Conservation (phyloP, 441 rosid species). For the Lepidium campestre region DNA sequence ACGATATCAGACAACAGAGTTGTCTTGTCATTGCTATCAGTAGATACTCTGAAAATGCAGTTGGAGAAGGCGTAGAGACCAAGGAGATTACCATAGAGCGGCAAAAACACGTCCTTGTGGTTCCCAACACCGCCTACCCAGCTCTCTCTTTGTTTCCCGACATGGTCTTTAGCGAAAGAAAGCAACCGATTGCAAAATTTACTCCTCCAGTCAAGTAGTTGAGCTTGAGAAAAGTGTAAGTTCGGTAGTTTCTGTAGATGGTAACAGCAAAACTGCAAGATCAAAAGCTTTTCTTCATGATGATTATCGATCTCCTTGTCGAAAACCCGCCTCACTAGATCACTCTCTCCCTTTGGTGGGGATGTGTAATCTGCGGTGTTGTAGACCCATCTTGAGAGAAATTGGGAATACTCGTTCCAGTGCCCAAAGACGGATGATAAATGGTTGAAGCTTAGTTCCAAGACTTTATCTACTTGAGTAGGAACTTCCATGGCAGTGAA, state of each 20-base stretch:
- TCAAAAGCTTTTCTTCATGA: slow-evolving; percentile 87
- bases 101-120: slow-evolving; percentile 89
- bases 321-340: slow-evolving; percentile 82
- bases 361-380: slow-evolving; percentile 44
- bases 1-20: slow-evolving; percentile 35
- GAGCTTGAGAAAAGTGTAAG: slow-evolving; percentile 24
- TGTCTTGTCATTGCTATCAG: slow-evolving; percentile 20
- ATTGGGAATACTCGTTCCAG: slow-evolving; percentile 64
- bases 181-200: slow-evolving; percentile 50
- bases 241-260: slow-evolving; percentile 51
- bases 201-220: slow-evolving; percentile 51
- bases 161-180: slow-evolving; percentile 46
- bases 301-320: slow-evolving; percentile 97
- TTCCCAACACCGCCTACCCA: slow-evolving; percentile 88
- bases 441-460: slow-evolving; percentile 65
- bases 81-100: slow-evolving; percentile 74
- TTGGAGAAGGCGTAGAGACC: slow-evolving; percentile 68
- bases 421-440: slow-evolving; percentile 72
- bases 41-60: slow-evolving; percentile 39
- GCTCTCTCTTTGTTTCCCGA: slow-evolving; percentile 37
- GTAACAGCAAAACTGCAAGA: slow-evolving; percentile 74
- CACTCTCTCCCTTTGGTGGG: slow-evolving; percentile 36
- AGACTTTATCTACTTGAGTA: slow-evolving; percentile 84
- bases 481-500: slow-evolving; percentile 42
- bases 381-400: slow-evolving; percentile 58